phyloP scores from a whole-genome alignment of 768 basidiomycete genomes.

The Boletus rubroflammeus region DNA sequence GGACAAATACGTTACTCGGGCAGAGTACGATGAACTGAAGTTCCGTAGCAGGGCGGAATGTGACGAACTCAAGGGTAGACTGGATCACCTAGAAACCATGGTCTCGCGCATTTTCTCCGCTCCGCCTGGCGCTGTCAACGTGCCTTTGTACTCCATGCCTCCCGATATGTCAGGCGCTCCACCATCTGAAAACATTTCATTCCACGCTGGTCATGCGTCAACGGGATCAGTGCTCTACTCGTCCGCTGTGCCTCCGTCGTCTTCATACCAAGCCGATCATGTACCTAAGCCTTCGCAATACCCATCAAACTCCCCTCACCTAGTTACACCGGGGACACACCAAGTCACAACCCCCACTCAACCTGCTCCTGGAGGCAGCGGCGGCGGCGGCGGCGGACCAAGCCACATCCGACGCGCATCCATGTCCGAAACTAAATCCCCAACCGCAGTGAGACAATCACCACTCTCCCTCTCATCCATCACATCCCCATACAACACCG shows the following conservation, averaged over 20 bases:
- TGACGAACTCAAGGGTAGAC: slow-evolving; percentile 60
- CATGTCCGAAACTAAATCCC: slow-evolving; percentile 30
- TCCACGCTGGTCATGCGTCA: slow-evolving; percentile 27
- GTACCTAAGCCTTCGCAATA: slow-evolving; percentile 25
- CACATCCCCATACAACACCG: slow-evolving; percentile 38
- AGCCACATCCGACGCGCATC: slow-evolving; percentile 29
- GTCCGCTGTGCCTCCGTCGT: slow-evolving; percentile 15
- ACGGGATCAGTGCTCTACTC: slow-evolving; percentile 27
- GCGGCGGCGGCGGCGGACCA: slow-evolving; percentile 14
- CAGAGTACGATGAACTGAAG: slow-evolving; percentile 75
- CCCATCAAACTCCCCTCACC: slow-evolving; percentile 27
- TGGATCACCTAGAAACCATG: slow-evolving; percentile 57
- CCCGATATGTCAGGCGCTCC: slow-evolving; percentile 29
- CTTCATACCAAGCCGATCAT: slow-evolving; percentile 26
- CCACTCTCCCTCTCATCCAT: slow-evolving; percentile 41
- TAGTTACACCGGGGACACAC: slow-evolving; percentile 21
- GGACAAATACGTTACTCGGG: slow-evolving; percentile 77
- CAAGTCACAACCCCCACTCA: slow-evolving; percentile 21
- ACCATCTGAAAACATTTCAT: slow-evolving; percentile 25
- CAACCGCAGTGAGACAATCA: slow-evolving; percentile 34
- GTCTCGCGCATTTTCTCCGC: slow-evolving; percentile 41
- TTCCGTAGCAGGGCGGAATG: slow-evolving; percentile 37
- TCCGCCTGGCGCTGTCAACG: slow-evolving; percentile 24
- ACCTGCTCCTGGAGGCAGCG: slow-evolving; percentile 6
- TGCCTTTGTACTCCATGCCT: slow-evolving; percentile 31